phyloP scores from a whole-genome alignment of 1,284 basidiomycete species.

The Cutaneotrichosporon mucoides region DNA sequence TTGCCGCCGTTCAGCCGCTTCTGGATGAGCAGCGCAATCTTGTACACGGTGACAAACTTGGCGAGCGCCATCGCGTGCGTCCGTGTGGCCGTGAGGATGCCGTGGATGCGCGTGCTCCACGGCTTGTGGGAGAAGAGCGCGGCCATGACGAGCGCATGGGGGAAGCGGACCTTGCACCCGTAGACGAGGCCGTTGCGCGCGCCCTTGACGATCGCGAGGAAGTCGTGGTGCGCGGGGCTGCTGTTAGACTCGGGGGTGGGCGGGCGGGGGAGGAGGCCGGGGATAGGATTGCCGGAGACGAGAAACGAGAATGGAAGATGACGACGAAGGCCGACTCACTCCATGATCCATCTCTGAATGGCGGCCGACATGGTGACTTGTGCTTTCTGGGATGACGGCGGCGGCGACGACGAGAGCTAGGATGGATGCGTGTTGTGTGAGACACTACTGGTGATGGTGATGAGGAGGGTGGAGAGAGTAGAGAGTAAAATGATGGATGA shows the following conservation, averaged over 20 bases:
- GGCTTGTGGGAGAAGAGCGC: conserved; percentile 85
- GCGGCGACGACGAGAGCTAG: too few species aligned
- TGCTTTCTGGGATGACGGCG: too few species aligned
- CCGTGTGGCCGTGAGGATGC: conserved; percentile 81
- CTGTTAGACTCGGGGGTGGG: too few species aligned
- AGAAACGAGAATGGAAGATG: too few species aligned
- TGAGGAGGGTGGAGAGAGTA: too few species aligned
- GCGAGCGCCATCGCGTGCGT: conserved; percentile 66
- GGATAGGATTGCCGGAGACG: too few species aligned
- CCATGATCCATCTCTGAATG: conserved; percentile 19
- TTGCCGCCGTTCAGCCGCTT: conserved; percentile 76
- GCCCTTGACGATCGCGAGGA: conserved; percentile 87
- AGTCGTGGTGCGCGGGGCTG: conserved; percentile 77
- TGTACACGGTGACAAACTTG: conserved; percentile 93
- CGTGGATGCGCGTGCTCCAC: conserved; percentile 50
- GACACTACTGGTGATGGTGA: too few species aligned
- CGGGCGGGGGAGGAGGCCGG: background rate
- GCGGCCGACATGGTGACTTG: conserved; percentile 11
- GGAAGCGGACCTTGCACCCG: conserved; percentile 83
- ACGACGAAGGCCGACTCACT: conserved; percentile 6
- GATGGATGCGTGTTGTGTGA: too few species aligned
- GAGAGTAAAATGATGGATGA: too few species aligned
- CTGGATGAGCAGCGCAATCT: conserved; percentile 75
- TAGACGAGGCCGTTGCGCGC: conserved; percentile 89
- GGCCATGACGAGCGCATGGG: conserved; percentile 99